Percentiles rank a stretch among this genome's conserved stretches.
These are phyloP conservation scores for Monosporascus sp. DNA, from an alignment of 2,329 filamentous ascomycete species.

Conservation along the genomic window DNA sequence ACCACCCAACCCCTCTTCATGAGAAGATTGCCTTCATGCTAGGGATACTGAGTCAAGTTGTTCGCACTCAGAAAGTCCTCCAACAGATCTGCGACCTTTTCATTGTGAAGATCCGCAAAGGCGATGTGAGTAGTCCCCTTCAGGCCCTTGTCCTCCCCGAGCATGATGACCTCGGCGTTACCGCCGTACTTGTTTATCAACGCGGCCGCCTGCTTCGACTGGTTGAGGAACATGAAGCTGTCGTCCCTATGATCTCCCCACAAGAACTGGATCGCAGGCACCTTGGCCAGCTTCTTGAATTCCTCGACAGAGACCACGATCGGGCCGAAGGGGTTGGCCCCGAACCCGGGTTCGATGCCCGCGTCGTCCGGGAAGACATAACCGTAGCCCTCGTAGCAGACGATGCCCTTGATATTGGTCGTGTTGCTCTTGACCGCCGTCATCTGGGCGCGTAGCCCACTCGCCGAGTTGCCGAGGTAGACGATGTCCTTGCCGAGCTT, in stretches of 20 bases:
- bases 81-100: slow-evolving; percentile 20
- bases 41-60: background rate
- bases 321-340: slow-evolving; percentile 13
- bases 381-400: slow-evolving; percentile 22
- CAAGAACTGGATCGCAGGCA: slow-evolving; percentile 19
- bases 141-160: slow-evolving; percentile 20
- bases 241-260: slow-evolving; percentile 22
- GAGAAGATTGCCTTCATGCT: too few relatives aligned
- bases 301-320: slow-evolving; percentile 18
- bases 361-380: slow-evolving; percentile 19
- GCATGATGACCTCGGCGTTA: slow-evolving; percentile 19
- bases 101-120: slow-evolving; percentile 25
- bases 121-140: slow-evolving; percentile 23
- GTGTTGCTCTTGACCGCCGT: slow-evolving; percentile 28
- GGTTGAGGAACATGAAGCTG: slow-evolving; percentile 12
- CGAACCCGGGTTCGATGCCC: slow-evolving; percentile 11
- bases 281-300: slow-evolving; percentile 21
- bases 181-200: slow-evolving; percentile 25
- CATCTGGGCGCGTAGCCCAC: slow-evolving; percentile 28
- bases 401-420: slow-evolving; percentile 32
- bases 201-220: slow-evolving; percentile 16
- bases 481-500: slow-evolving; percentile 25
- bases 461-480: slow-evolving; percentile 30
- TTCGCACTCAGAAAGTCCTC: slow-evolving; percentile 14
- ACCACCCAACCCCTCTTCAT: too few relatives aligned